Evolutionary conservation across 345 rosid species (phyloP).

Genomic region (Eucalyptus erythrocorys): DNA sequence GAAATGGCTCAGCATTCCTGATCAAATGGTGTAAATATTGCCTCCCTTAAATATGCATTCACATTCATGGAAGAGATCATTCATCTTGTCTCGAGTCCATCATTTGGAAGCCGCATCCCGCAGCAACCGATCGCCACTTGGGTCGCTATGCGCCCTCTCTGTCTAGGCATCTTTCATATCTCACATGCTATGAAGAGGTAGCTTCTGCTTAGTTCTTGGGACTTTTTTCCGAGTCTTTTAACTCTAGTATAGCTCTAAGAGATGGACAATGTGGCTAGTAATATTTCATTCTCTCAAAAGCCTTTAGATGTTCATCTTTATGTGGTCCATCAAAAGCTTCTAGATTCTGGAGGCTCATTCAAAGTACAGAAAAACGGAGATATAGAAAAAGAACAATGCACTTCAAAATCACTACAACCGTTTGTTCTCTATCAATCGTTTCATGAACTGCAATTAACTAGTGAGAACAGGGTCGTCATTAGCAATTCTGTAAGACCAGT

Average conservation of each 20-base stretch:
- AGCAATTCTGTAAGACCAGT: background rate
- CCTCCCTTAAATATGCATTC: background rate
- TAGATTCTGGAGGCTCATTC: background rate
- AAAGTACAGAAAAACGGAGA: background rate
- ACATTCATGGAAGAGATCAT: background rate
- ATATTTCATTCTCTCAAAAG: background rate
- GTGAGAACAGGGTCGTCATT: background rate
- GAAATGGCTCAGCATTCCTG: background rate
- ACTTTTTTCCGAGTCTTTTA: background rate
- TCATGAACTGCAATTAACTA: background rate
- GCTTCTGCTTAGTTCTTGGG: background rate
- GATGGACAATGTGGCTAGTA: background rate
- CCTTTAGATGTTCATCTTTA: background rate
- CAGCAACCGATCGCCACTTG: background rate
- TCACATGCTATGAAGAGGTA: background rate
- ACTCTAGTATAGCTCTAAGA: background rate
- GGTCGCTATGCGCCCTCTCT: background rate
- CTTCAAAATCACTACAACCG: background rate
- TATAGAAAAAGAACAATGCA: background rate
- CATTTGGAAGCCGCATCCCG: background rate
- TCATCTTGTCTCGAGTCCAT: background rate
- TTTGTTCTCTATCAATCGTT: background rate
- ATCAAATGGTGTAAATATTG: background rate
- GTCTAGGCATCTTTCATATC: background rate
- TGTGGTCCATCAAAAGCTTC: background rate